Evolutionary conservation across 208 protist genomes (phyloP), one percentile per base, ranked within the genome.

Genomic region (Wallacemonas sp.): DNA sequence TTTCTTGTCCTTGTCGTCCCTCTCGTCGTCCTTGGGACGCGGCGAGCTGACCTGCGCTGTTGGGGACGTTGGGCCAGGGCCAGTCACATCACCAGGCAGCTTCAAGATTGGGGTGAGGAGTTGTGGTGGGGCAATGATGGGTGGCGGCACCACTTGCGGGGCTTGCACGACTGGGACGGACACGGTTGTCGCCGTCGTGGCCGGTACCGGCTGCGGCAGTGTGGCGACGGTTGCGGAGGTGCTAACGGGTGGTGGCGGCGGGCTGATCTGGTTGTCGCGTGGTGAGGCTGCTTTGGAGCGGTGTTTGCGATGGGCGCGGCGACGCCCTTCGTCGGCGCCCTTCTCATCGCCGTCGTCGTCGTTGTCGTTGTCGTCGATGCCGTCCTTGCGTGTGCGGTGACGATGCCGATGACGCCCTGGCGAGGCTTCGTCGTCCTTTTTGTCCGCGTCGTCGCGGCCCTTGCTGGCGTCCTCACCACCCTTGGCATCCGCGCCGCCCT

Each of bases 361-460:
- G 36, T 14, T 14, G 36, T 41, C 36, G 14, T 6, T 14, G 36
- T 49, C 44, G 9, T 23, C 44, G 12, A 17, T 21, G 12, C 47
- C 21, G 47, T 30, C 17, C 47, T 55, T 55, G 47, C 47, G 47
- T 8, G n/a, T 58, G 30, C 52, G 52, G 52, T 17, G 47, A 32
- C 47, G 47, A 17, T 55, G 41, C 14, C 41, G 41, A n/a, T 47
- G 41, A n/a, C 47, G 47, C 17, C 11, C 3, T 32, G 24, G 47
- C 8, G 47, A 32, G 24, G 47, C 47, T 8, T 32, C 26, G 24
- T 55, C 47, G 24, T 26, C 47, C 4, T 26, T 24, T 24, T 55
- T 17, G 47, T 55, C 47, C 8, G 11, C 6, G 0, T n/a, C n/a
- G n/a, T n/a, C n/a, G n/a, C n/a, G n/a, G n/a, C n/a, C n/a, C n/a